phyloP scores from a whole-genome alignment of 306 rosid species.

The Castanea mollissima region DNA sequence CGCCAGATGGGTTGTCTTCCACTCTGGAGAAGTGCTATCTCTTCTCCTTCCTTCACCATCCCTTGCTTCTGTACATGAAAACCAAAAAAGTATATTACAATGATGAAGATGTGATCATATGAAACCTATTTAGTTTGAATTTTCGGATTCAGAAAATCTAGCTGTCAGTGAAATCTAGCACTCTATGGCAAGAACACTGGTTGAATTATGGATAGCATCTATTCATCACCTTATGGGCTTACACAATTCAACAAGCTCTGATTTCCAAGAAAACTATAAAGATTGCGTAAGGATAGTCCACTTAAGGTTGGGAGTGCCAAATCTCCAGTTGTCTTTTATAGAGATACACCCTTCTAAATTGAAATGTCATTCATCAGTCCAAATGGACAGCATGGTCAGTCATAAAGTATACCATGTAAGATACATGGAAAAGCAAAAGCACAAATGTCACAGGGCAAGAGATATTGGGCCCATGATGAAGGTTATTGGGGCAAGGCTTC shows the following conservation, averaged over 20 bases:
- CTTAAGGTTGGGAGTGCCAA: not conserved
- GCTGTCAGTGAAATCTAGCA: too few relatives aligned
- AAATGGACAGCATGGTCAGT: not conserved
- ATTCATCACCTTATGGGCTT: not conserved
- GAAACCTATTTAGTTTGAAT: too few relatives aligned
- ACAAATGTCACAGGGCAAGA: not conserved
- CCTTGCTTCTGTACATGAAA: constrained; percentile 70
- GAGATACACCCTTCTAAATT: not conserved
- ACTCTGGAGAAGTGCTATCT: constrained; percentile 93
- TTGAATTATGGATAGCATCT: not conserved
- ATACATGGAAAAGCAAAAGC: not conserved
- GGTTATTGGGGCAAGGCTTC: not conserved
- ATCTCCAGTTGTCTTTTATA: not conserved
- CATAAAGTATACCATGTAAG: not conserved
- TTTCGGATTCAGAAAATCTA: not conserved
- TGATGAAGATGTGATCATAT: not conserved
- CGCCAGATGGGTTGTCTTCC: constrained; percentile 99
- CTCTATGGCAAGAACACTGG: not conserved
- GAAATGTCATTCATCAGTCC: not conserved
- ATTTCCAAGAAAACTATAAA: not conserved
- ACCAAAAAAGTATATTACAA: not conserved
- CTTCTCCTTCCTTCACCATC: constrained; percentile 95
- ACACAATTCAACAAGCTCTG: not conserved
- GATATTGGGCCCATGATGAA: not conserved
- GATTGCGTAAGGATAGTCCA: not conserved